Percentiles rank a stretch among this genome's conserved stretches.
These are phyloP conservation scores for Rhodofomes roseus DNA, from an alignment of 1,284 basidiomycete genomes.

Conservation along the genomic window DNA sequence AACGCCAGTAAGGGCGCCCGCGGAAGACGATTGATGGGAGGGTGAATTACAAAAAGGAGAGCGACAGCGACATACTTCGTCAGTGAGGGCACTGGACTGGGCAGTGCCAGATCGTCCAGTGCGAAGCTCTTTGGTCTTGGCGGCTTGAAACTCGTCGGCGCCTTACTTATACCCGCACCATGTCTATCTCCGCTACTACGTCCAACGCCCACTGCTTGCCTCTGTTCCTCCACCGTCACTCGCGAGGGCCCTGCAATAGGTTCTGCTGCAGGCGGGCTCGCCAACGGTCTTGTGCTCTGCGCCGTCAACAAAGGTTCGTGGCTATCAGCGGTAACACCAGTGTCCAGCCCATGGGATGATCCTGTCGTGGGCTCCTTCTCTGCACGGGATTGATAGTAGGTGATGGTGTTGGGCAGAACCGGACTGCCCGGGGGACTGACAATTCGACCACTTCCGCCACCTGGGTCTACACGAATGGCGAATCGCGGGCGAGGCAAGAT, in stretches of 20 bases:
- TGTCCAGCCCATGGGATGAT: background rate
- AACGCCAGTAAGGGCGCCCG: background rate
- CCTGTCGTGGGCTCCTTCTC: slow-evolving; percentile 2
- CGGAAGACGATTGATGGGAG: background rate
- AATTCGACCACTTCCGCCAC: slow-evolving; percentile 32
- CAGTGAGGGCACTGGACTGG: slow-evolving; percentile 58
- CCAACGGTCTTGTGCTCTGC: background rate
- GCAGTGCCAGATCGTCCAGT: slow-evolving; percentile 54
- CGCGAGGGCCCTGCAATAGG: background rate
- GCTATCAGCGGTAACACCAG: background rate
- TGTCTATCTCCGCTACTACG: background rate
- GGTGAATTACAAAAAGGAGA: background rate
- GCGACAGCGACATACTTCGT: slow-evolving; percentile 42
- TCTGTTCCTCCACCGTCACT: background rate
- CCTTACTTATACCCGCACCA: slow-evolving; percentile 6
- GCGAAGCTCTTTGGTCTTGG: slow-evolving; percentile 47
- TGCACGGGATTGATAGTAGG: background rate
- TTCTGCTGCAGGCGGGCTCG: background rate
- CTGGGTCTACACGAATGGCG: slow-evolving; percentile 33
- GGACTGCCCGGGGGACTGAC: slow-evolving; percentile 52
- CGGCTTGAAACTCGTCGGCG: slow-evolving; percentile 14
- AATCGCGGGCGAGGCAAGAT: slow-evolving; percentile 71
- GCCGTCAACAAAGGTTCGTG: background rate
- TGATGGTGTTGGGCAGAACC: slow-evolving; percentile 20
- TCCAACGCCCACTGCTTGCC: background rate